Evolutionary conservation across 2,329 filamentous ascomycete species (phyloP).

Genomic region (Pseudocercospora crystallina): DNA sequence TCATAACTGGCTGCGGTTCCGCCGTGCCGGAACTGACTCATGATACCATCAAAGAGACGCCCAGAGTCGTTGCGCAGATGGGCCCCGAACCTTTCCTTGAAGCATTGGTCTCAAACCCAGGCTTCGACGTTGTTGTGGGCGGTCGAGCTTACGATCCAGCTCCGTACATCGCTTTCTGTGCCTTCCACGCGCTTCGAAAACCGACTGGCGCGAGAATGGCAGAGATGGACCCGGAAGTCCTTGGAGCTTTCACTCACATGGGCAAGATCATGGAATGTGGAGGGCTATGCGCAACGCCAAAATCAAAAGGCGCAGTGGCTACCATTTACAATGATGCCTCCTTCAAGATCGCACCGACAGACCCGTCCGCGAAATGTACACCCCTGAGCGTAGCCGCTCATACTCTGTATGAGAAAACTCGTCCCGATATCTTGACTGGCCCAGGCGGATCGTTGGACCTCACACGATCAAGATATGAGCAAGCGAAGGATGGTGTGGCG

Average conservation of each 20-base stretch:
- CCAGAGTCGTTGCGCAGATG: constrained; percentile 10
- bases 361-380: constrained; percentile 45
- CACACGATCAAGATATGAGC: constrained; percentile 1
- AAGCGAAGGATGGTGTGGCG: neutral
- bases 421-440: constrained; percentile 52
- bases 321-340: constrained; percentile 41
- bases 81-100: constrained; percentile 11
- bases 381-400: constrained; percentile 53
- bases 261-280: constrained; percentile 60
- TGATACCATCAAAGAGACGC: neutral
- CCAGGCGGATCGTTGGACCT: constrained; percentile 46
- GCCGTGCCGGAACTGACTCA: constrained; percentile 6
- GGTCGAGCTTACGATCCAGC: constrained; percentile 10
- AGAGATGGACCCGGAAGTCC: neutral
- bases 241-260: constrained; percentile 43
- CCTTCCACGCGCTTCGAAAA: constrained; percentile 1
- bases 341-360: constrained; percentile 51
- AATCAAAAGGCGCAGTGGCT: constrained; percentile 32
- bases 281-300: constrained; percentile 49
- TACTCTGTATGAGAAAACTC: constrained; percentile 55
- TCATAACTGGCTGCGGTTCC: constrained; percentile 1
- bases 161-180: constrained; percentile 9
- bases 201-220: neutral
- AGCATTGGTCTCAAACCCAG: constrained; percentile 7
- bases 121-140: constrained; percentile 8